These are phyloP conservation scores for Pilobolus umbonatus DNA, from an alignment of 192 early-diverging fungal genomes.

Conservation along the genomic window DNA sequence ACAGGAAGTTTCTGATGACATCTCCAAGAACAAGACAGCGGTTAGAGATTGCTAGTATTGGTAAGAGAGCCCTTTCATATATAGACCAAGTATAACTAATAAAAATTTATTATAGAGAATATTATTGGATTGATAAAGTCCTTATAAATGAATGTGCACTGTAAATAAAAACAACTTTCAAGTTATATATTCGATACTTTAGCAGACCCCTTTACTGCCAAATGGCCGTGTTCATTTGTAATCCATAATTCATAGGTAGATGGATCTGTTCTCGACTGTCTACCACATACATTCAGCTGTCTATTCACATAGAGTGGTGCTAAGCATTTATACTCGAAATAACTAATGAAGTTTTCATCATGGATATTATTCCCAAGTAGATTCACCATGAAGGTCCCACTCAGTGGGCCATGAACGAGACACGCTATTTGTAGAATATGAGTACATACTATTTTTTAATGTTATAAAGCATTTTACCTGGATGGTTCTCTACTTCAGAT, in stretches of 20 bases:
- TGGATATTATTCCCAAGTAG: neutral
- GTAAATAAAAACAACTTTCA: neutral
- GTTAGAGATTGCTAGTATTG: neutral
- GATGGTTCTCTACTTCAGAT: constrained; percentile 6
- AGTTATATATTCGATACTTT: neutral
- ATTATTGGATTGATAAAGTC: neutral
- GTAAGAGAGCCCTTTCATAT: neutral
- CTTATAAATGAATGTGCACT: neutral
- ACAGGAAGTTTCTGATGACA: too few species aligned
- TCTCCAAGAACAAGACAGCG: neutral
- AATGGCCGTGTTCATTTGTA: constrained; percentile 1
- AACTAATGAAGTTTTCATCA: neutral
- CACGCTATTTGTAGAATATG: constrained; percentile 1
- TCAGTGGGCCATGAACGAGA: constrained; percentile 14
- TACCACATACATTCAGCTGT: constrained; percentile 1
- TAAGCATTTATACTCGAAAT: constrained; percentile 10
- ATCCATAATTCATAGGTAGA: constrained; percentile 8
- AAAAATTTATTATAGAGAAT: neutral
- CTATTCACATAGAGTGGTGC: constrained; percentile 6
- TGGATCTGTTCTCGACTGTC: neutral
- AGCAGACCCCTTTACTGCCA: constrained; percentile 11
- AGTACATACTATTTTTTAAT: neutral
- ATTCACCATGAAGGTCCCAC: constrained; percentile 8
- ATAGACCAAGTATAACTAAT: neutral
- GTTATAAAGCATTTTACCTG: neutral